Base-by-base conservation (phyloP, 371 early-diverging fungal species). In the Thermomucor indicae-seudaticae region DNA sequence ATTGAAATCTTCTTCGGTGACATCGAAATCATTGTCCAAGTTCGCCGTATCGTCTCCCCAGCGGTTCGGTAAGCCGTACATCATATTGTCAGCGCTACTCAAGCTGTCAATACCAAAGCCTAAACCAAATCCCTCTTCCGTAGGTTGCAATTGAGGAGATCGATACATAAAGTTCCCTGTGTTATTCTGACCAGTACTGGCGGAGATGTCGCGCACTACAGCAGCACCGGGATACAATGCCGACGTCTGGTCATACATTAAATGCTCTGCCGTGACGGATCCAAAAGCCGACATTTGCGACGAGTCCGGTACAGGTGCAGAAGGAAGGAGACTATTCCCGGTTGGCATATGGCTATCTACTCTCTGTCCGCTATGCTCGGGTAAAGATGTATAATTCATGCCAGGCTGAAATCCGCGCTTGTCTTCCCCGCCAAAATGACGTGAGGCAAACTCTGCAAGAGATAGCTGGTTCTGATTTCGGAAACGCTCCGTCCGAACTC, bases 1-100 rank as follows among this genome's bases (percentile, higher is more conserved):
- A 37, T 72, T 58, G 29, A 70, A 76, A 52, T 76, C 77, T 44
- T 65, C 77, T 43, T 76, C 77, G 4, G 77, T 76, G 2, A 76
- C 69, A 22, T 70, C 60, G 22, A 72, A 47, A 49, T 69, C 72
- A 24, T 72, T 57, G 23, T 57, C 71, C 44, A 72, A 72, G 24
- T 72, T 34, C 43, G 69, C 64, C n/a, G 49, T 59, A 49, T 68
- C 57, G 45, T 72, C 77, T 1, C 52, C 64, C 71, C 75, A 71
- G 29, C 51, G 35, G 47, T 58, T 55, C 3, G 67, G 52, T 23
- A 69, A 54, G 24, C 44, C 53, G 28, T 46, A 46, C 11, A 25
- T 11, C 37, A 47, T 19, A 24, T 47, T 47, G 25, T 47, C 25
- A 35, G 34, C n/a, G 10, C 20, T 22, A 16, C 42, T 43, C 40